Evolutionary conservation across 768 basidiomycete genomes (phyloP), one percentile per base, ranked within the genome.

Genomic region (Tubosaeta sp.): DNA sequence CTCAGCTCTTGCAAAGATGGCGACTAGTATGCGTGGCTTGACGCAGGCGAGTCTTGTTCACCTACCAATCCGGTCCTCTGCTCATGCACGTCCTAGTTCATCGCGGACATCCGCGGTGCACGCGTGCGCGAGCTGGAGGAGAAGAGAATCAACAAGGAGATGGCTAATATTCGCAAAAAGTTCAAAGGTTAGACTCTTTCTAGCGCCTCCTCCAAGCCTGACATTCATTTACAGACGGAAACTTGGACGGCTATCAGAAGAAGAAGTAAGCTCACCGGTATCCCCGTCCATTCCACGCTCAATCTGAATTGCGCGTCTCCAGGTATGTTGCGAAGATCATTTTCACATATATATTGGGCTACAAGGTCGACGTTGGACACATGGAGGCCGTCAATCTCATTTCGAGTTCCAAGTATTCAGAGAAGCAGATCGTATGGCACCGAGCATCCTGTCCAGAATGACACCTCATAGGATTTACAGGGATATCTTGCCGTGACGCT

Each of bases 361-460:
- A 99, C 76, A 95, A 96, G 71, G 94, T 98, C 59, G 96, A 99
- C 66, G 83, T 98, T 19, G 96, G 96, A 14, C 96, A 98, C 69
- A 96, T 98, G 94, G 94, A 98, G 65, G 95, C 96, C 22, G 93
- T 98, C 58, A 98, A 99, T 69, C 79, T 99, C 57, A 97, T 99
- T 58, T 90, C 94, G 24, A 93, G 90, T 62, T 71, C 81, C 29
- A 98, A 97, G 62, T 99, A 99, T 66, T 93, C 88, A 63, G 96
- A 99, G 75, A 99, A 99, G 71, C 96, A 99, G 69, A 98, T 99
- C 56, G 95, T 96, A 66, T 58, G 90, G 69, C 24, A 48, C 49
- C 38, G n/a, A 39, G 19, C 13, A 22, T 36, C 27, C 22, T 2
- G 3, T 32, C 44, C 24, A 3, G 31, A 43, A 31, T 38, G 11